These are phyloP conservation scores for Aspergillus leporis DNA, from an alignment of 495 filamentous ascomycete genomes.

Conservation along the genomic window DNA sequence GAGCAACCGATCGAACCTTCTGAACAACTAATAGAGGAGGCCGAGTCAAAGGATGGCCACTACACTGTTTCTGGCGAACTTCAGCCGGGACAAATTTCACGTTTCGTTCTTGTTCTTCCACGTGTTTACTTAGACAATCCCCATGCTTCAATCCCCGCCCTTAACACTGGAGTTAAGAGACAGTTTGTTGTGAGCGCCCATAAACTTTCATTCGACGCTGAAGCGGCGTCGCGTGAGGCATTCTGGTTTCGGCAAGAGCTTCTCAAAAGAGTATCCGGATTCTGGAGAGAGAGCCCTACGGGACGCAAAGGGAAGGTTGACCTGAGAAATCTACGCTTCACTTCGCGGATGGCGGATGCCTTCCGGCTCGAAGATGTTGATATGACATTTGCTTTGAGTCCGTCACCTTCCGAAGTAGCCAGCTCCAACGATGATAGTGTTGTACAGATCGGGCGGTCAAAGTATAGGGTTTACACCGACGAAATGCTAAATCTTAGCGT, in stretches of 20 bases:
- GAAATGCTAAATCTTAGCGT: constrained; percentile 69
- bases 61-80: constrained; percentile 61
- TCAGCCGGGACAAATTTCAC: constrained; percentile 74
- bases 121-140: constrained; percentile 76
- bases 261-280: constrained; percentile 66
- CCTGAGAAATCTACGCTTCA: constrained; percentile 70
- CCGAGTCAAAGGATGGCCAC: constrained; percentile 23
- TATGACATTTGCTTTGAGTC: constrained; percentile 59
- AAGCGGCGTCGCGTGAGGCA: constrained; percentile 75
- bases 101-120: constrained; percentile 74
- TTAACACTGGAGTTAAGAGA: constrained; percentile 70
- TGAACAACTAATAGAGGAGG: background rate
- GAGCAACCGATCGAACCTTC: constrained; percentile 26
- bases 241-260: constrained; percentile 93
- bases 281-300: constrained; percentile 66
- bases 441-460: constrained; percentile 44
- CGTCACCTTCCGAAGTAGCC: constrained; percentile 19
- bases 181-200: constrained; percentile 87
- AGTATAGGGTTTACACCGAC: constrained; percentile 64
- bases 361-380: constrained; percentile 79
- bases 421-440: constrained; percentile 21
- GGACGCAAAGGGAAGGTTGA: constrained; percentile 69
- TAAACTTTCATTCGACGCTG: constrained; percentile 74
- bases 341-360: constrained; percentile 77
- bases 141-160: constrained; percentile 72